Evolutionary conservation across 1,284 basidiomycete species (phyloP).

Genomic region (Ustilago lituana): DNA sequence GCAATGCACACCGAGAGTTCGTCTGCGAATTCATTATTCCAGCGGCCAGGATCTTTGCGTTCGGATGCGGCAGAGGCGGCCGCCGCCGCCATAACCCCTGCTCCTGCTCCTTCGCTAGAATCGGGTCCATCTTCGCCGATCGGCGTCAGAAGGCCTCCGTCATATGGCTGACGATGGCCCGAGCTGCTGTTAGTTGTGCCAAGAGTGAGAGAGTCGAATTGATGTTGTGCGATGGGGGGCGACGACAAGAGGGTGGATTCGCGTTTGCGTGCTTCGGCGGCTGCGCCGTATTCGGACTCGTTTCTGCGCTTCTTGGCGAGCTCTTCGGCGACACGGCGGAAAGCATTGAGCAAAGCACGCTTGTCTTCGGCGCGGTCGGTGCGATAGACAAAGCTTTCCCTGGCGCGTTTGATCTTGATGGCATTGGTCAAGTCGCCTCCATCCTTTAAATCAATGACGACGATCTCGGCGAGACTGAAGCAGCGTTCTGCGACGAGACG

Average conservation of each 20-base stretch:
- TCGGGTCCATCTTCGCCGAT: constrained; percentile 32
- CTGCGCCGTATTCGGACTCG: constrained; percentile 75
- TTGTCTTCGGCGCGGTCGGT: constrained; percentile 85
- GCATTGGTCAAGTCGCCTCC: constrained; percentile 91
- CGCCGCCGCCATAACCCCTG: constrained; percentile 37
- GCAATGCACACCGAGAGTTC: constrained; percentile 91
- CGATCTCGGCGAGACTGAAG: constrained; percentile 89
- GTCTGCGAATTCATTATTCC: constrained; percentile 89
- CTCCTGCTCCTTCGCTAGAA: neutral
- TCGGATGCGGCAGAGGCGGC: constrained; percentile 38
- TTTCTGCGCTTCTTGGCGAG: constrained; percentile 85
- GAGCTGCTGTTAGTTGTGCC: neutral
- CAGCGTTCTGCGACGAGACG: constrained; percentile 87
- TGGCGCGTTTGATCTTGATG: constrained; percentile 91
- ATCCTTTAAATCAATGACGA: constrained; percentile 94
- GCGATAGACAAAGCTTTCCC: constrained; percentile 92
- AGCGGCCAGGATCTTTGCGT: constrained; percentile 71
- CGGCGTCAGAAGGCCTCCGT: constrained; percentile 19
- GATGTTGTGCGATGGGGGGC: constrained; percentile 13
- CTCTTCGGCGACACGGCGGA: constrained; percentile 91
- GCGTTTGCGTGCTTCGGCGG: constrained; percentile 39
- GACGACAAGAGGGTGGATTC: constrained; percentile 38
- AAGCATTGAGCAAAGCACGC: constrained; percentile 82
- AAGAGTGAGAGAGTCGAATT: constrained; percentile 5
- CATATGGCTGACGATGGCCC: neutral